Conservation (phyloP, 495 filamentous ascomycete genomes). For the Penicillium verhagenii region DNA sequence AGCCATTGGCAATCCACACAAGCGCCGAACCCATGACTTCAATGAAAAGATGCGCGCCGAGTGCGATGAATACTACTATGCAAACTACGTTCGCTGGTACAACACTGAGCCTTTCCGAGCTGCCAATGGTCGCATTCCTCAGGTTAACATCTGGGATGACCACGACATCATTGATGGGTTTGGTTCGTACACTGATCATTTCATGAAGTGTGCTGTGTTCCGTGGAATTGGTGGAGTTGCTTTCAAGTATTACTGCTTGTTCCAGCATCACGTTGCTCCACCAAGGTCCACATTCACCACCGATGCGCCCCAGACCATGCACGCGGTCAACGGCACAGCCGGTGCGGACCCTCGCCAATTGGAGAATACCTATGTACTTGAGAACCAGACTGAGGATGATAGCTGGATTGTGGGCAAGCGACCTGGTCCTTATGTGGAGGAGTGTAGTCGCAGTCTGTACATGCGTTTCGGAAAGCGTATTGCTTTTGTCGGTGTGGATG, state of each 20-base stretch:
- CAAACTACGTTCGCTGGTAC: conserved; percentile 91
- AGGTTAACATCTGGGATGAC: conserved; percentile 95
- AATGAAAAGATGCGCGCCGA: conserved; percentile 65
- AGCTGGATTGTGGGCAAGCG: conserved; percentile 76
- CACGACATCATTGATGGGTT: conserved; percentile 93
- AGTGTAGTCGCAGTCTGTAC: conserved; percentile 78
- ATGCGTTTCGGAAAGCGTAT: conserved; percentile 80
- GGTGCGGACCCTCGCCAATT: conserved; percentile 65
- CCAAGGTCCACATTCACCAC: conserved; percentile 82
- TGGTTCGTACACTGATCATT: conserved; percentile 87
- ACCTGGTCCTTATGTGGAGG: conserved; percentile 77
- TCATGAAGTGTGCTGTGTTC: conserved; percentile 92
- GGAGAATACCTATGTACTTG: conserved; percentile 65
- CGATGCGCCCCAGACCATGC: conserved; percentile 56
- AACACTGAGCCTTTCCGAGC: conserved; percentile 75
- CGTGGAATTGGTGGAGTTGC: conserved; percentile 84
- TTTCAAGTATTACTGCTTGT: conserved; percentile 89
- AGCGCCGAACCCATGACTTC: conserved; percentile 75
- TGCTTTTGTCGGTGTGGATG: conserved; percentile 84
- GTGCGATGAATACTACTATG: conserved; percentile 88
- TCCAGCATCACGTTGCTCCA: conserved; percentile 88
- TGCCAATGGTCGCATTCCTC: conserved; percentile 84
- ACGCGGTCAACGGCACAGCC: conserved; percentile 45
- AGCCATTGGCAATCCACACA: conserved; percentile 75
- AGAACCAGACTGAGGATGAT: conserved; percentile 56